Conservation (phyloP, 208 protist genomes). For the Angomonas desouzai region DNA sequence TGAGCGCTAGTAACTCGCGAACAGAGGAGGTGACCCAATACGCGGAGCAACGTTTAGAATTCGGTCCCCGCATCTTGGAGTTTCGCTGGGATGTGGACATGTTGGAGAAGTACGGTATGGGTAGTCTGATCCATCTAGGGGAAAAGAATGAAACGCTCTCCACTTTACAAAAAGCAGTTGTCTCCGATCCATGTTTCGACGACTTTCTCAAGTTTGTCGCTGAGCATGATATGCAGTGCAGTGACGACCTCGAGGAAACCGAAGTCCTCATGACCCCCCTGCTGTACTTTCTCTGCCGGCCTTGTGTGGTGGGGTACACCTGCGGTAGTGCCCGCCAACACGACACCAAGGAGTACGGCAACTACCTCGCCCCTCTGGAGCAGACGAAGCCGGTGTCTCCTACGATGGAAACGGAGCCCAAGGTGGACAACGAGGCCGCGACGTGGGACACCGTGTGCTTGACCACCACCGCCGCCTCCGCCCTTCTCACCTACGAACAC, state of each 20-base stretch:
- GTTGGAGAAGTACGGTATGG: slow-evolving; percentile 34
- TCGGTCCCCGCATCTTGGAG: slow-evolving; percentile 28
- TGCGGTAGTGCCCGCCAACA: slow-evolving; percentile 6
- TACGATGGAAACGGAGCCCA: not conserved
- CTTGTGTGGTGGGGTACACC: slow-evolving; percentile 28
- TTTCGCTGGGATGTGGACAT: slow-evolving; percentile 33
- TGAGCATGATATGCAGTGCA: slow-evolving; percentile 20
- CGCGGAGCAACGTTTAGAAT: not conserved
- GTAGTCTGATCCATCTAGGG: slow-evolving; percentile 20
- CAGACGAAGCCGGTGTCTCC: not conserved
- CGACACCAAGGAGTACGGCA: not conserved
- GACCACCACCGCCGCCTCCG: slow-evolving; percentile 25
- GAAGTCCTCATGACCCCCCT: slow-evolving; percentile 29
- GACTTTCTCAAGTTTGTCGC: slow-evolving; percentile 24
- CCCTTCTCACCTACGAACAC: slow-evolving; percentile 20
- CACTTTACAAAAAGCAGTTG: slow-evolving; percentile 16
- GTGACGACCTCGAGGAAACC: slow-evolving; percentile 4
- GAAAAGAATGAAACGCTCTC: slow-evolving; percentile 14
- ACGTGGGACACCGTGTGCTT: slow-evolving; percentile 31
- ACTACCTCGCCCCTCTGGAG: not conserved
- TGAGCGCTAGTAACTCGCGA: not conserved
- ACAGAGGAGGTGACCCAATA: not conserved
- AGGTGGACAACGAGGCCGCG: not conserved
- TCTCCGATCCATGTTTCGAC: slow-evolving; percentile 17
- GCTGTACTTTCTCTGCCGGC: slow-evolving; percentile 28